Conservation (phyloP, 331 rosid genomes). For the Ulmus americana region DNA sequence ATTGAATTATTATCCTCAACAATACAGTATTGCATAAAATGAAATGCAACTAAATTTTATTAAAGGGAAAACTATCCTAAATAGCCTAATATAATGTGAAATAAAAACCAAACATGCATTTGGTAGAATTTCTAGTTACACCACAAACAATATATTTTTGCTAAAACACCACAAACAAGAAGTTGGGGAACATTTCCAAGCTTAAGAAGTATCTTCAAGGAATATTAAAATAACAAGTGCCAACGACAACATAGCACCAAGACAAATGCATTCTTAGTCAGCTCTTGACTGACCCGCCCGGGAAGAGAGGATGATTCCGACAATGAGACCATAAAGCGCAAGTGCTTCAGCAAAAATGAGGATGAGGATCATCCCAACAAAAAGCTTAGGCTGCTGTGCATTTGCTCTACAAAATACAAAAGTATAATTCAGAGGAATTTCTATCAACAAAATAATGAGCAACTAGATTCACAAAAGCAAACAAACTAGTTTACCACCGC, state of each 20-base stretch:
- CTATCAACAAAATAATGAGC: no score
- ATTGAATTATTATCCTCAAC: background rate
- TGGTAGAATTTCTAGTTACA: slow-evolving; percentile 16
- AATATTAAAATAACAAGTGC: slow-evolving; percentile 6
- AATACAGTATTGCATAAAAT: background rate
- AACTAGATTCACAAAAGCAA: no score
- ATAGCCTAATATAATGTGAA: slow-evolving; percentile 14
- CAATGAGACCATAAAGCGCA: slow-evolving; percentile 55
- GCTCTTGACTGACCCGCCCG: slow-evolving; percentile 63
- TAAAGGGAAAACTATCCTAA: slow-evolving; percentile 14
- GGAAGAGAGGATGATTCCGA: slow-evolving; percentile 57
- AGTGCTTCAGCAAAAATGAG: slow-evolving; percentile 56
- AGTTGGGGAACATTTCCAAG: slow-evolving; percentile 5
- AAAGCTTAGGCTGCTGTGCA: slow-evolving; percentile 56
- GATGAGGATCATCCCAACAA: slow-evolving; percentile 54
- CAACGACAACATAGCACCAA: background rate
- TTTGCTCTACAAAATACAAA: slow-evolving; percentile 34
- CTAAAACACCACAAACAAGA: slow-evolving; percentile 19
- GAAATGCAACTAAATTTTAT: slow-evolving; percentile 8
- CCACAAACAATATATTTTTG: slow-evolving; percentile 10
- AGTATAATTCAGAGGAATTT: no score
- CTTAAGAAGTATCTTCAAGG: background rate
- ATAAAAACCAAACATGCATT: slow-evolving; percentile 13
- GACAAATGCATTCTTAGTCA: slow-evolving; percentile 24
- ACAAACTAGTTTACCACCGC: no score